phyloP scores from a whole-genome alignment of 345 rosid genomes.

The Populus simonii region DNA sequence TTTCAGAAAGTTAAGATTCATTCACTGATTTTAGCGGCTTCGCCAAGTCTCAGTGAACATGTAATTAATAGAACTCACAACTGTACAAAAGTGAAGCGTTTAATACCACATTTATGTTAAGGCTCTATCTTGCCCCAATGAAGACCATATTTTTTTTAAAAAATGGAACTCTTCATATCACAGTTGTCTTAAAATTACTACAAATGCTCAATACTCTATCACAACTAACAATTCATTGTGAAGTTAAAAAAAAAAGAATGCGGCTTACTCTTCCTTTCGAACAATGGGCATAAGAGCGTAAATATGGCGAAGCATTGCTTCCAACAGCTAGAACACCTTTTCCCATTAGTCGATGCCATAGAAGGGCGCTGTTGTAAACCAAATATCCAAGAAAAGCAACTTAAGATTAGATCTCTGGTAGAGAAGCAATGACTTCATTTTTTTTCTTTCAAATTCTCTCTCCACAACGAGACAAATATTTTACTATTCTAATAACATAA shows the following conservation, averaged over 20 bases:
- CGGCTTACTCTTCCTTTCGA: slow-evolving; percentile 84
- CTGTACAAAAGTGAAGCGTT: no score
- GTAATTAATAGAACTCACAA: no score
- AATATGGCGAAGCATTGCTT: slow-evolving; percentile 48
- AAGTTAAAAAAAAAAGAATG: slow-evolving; percentile 2
- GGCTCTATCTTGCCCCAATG: not conserved
- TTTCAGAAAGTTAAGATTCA: no score
- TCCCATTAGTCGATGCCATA: slow-evolving; percentile 97
- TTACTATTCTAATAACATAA: not conserved
- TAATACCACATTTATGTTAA: not conserved
- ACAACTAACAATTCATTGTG: not conserved
- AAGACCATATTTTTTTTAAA: not conserved
- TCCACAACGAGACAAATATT: not conserved
- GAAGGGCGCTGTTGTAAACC: slow-evolving; percentile 60
- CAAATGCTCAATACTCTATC: not conserved
- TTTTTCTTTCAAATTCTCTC: not conserved
- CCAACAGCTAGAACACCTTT: slow-evolving; percentile 59
- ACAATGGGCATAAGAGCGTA: slow-evolving; percentile 88
- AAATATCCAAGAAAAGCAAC: slow-evolving; percentile 17
- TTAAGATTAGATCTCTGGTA: slow-evolving; percentile 10
- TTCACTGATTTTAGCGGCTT: no score
- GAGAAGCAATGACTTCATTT: not conserved
- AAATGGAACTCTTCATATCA: slow-evolving; percentile 3
- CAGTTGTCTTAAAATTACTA: not conserved
- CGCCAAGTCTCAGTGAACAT: no score